phyloP scores from a whole-genome alignment of 2,329 filamentous ascomycete species.

The Penicillium vulpinum region DNA sequence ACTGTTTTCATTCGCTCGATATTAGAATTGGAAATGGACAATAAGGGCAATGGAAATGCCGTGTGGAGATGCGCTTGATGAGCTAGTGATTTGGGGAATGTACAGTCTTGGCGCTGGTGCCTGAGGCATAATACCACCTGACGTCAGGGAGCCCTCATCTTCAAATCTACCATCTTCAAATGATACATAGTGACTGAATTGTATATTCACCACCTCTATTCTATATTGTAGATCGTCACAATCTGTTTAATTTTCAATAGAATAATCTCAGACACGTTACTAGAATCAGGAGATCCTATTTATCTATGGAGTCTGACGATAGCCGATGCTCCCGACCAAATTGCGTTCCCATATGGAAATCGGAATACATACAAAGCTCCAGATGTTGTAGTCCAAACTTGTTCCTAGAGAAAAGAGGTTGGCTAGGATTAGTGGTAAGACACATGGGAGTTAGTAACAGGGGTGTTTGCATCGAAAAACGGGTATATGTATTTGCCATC shows the following conservation, averaged over 20 bases:
- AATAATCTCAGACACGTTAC: not conserved
- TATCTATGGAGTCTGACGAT: not conserved
- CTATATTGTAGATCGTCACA: not conserved
- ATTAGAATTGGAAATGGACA: not conserved
- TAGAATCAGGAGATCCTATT: not conserved
- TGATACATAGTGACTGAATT: not conserved
- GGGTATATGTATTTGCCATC: constrained; percentile 1
- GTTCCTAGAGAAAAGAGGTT: not conserved
- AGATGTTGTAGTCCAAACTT: too few relatives aligned
- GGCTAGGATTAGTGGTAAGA: not conserved
- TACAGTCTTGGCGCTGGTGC: not conserved
- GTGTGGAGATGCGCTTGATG: not conserved
- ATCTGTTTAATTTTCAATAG: fast-evolving
- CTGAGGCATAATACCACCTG: constrained; percentile 16
- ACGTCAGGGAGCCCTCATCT: constrained; percentile 18
- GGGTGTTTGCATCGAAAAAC: not conserved
- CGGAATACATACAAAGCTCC: not conserved
- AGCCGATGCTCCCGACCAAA: not conserved
- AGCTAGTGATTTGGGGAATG: not conserved
- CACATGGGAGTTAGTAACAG: not conserved
- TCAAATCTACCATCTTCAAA: not conserved
- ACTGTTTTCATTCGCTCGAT: not conserved
- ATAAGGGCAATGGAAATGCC: not conserved
- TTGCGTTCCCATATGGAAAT: not conserved
- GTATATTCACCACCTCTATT: not conserved